Evolutionary conservation across 192 early-diverging fungal species (phyloP).

Genomic region (Spizellomyces punctatus): DNA sequence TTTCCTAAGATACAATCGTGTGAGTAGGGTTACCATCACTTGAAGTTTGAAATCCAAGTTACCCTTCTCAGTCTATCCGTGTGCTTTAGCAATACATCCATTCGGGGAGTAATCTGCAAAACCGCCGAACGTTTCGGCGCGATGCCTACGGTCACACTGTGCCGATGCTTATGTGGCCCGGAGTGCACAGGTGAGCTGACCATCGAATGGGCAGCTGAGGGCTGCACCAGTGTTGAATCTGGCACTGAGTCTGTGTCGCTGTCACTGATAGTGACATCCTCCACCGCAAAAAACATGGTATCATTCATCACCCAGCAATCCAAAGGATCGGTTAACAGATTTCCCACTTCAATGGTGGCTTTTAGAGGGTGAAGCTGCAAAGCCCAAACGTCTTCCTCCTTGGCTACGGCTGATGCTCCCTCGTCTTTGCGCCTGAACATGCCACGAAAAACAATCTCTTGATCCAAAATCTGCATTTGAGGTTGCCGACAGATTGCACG

Average conservation of each 20-base stretch:
- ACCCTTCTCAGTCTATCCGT: conserved; percentile 65
- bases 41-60: conserved; percentile 26
- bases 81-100: conserved; percentile 59
- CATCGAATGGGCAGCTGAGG: no score
- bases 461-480: conserved; percentile 45
- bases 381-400: conserved; percentile 55
- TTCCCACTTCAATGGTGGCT: conserved; percentile 53
- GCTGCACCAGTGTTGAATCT: no score
- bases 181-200: no score
- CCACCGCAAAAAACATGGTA: conserved; percentile 71
- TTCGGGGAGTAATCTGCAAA: conserved; percentile 55
- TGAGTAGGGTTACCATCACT: not conserved
- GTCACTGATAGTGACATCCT: conserved; percentile 24
- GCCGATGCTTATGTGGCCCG: no score
- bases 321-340: conserved; percentile 55
- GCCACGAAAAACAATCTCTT: conserved; percentile 40
- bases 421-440: conserved; percentile 27
- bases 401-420: conserved; percentile 6
- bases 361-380: conserved; percentile 46
- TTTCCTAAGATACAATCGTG: conserved; percentile 50
- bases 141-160: not conserved
- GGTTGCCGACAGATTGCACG: conserved; percentile 65
- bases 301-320: conserved; percentile 74
- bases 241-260: not conserved
- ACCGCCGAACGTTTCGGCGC: conserved; percentile 1